These are phyloP conservation scores for Cercospora sp. DNA, from an alignment of 2,329 filamentous ascomycete genomes.

Conservation along the genomic window DNA sequence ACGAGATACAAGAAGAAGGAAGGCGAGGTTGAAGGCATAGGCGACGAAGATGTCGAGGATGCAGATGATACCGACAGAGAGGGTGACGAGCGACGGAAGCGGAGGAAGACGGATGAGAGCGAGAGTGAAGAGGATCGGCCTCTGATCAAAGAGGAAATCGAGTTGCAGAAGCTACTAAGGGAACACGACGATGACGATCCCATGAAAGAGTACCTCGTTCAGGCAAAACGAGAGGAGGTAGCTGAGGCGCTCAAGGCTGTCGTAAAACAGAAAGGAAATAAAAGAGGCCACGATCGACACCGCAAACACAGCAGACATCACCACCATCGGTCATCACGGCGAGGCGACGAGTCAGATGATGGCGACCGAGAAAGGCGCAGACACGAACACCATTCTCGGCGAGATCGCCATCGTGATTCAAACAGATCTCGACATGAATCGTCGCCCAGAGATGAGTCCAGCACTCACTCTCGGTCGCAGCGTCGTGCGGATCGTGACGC, in stretches of 20 bases:
- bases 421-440: background rate
- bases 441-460: background rate
- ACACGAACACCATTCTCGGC: conserved; percentile 6
- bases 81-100: conserved; percentile 48
- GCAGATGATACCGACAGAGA: conserved; percentile 45
- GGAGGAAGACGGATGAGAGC: conserved; percentile 32
- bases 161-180: conserved; percentile 71
- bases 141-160: conserved; percentile 75
- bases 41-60: conserved; percentile 56
- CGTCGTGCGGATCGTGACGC: background rate
- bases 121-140: conserved; percentile 53
- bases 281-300: conserved; percentile 20
- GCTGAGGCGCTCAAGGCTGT: conserved; percentile 64
- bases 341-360: conserved; percentile 21
- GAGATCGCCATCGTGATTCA: background rate
- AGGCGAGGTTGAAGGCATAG: conserved; percentile 52
- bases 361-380: conserved; percentile 3
- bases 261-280: conserved; percentile 48
- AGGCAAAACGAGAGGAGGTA: conserved; percentile 89
- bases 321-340: conserved; percentile 35
- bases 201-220: conserved; percentile 88
- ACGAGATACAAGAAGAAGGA: conserved; percentile 87
- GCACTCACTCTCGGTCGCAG: background rate
- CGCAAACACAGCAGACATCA: conserved; percentile 50
- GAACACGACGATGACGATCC: conserved; percentile 88